A percentile compares a stretch with the other conserved stretches of the same genome.
Conservation (phyloP, 2,329 filamentous ascomycete genomes). For the Sclerotinia sclerotiorum region DNA sequence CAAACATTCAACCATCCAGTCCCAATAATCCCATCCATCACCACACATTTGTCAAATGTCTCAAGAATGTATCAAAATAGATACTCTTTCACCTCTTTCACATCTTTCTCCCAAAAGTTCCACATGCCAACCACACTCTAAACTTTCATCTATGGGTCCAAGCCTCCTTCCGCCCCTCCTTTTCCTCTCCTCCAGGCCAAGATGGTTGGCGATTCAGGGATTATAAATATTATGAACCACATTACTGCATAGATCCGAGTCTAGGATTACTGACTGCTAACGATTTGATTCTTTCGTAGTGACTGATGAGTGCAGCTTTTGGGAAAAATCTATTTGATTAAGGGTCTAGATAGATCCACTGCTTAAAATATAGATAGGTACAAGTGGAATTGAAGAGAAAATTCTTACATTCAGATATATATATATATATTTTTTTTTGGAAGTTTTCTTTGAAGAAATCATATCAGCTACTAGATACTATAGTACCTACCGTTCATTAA, state of each 20-base stretch:
- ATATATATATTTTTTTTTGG: no score
- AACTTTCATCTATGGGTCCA: background rate
- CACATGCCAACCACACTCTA: background rate
- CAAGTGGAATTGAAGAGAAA: background rate
- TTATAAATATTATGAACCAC: background rate
- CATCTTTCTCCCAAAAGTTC: background rate
- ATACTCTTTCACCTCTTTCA: background rate
- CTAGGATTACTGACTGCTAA: background rate
- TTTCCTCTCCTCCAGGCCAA: background rate
- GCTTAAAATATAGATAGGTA: background rate
- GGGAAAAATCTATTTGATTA: background rate
- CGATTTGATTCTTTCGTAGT: no score
- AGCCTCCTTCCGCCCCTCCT: background rate
- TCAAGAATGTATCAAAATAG: background rate
- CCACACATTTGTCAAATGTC: background rate
- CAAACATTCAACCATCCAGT: background rate
- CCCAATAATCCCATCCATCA: background rate
- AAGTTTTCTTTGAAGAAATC: background rate
- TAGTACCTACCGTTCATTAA: background rate
- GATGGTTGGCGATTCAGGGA: background rate
- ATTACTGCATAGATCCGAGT: conserved; percentile 11
- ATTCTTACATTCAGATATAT: background rate
- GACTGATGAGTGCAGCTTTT: no score
- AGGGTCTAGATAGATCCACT: background rate
- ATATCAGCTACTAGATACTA: background rate